Evolutionary conservation across 306 rosid species (phyloP).

Genomic region (Cucurbita argyrosperma): DNA sequence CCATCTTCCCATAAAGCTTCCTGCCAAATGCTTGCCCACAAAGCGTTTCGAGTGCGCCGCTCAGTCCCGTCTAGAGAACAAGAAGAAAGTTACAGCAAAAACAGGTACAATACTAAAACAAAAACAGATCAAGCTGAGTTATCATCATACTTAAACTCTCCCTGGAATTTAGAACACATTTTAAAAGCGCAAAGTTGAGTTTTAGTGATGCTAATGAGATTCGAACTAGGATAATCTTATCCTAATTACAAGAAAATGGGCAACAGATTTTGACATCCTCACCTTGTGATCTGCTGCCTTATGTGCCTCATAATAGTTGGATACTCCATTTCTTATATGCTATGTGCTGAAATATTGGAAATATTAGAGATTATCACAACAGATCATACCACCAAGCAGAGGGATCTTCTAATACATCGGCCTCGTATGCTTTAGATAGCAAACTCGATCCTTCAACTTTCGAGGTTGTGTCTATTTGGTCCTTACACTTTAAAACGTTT

Average conservation of each 20-base stretch:
- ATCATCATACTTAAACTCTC: not conserved
- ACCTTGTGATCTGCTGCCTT: not conserved
- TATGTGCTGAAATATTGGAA: not conserved
- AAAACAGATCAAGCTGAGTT: not conserved
- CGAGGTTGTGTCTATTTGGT: not conserved
- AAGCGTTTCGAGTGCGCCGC: conserved; percentile 75
- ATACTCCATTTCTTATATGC: not conserved
- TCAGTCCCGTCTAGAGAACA: conserved; percentile 42
- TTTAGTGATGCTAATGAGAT: not conserved
- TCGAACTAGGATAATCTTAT: not conserved
- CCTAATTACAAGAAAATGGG: not conserved
- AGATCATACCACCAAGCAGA: not conserved
- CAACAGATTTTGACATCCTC: not conserved
- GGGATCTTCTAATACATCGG: not conserved
- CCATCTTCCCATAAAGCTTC: conserved; percentile 35
- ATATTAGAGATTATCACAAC: not conserved
- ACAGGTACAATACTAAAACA: not conserved
- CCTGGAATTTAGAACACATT: not conserved
- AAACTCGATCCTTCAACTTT: not conserved
- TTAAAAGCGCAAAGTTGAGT: not conserved
- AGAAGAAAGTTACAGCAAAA: not conserved
- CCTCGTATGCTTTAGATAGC: not conserved
- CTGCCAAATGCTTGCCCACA: conserved; percentile 79
- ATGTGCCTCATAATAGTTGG: not conserved
- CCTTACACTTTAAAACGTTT: not conserved